Evolutionary conservation across 208 protist genomes (phyloP), one percentile per base, ranked within the genome.

Genomic region (Leishmania major): DNA sequence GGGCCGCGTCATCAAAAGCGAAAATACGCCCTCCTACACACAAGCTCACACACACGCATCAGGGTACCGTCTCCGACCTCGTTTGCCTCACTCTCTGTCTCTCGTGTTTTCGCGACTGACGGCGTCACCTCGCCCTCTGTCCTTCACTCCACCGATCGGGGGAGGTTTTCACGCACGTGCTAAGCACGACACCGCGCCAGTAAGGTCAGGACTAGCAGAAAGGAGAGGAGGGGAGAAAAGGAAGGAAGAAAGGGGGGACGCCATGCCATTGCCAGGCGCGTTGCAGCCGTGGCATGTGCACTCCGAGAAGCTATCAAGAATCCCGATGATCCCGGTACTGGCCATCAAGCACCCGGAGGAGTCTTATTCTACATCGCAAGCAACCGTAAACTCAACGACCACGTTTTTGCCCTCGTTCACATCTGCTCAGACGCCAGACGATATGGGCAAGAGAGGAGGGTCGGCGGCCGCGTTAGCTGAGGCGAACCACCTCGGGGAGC

Each of bases 261-360:
- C 31, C 75, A 78, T 69, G 75, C 35, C 37, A 67, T 62, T 40
- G 15, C 40, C 75, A 10, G 57, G 69, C 13, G 35, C 55, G 22
- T 25, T 67, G 55, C 49, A 47, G 5, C 37, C 17, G 55, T 78
- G 51, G 45, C 45, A 70, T 19, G 28, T 13, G 17, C 10, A 22
- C 3, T 43, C 17, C 3, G 60, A 22, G n/a, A 80, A 80, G 45
- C 64, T 80, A 31, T 53, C 77, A 37, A n/a, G 49, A 45, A 80
- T 80, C 31, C 64, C 77, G 40, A 35, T 45, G 64, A 72, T 80
- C 64, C 77, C 77, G n/a, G 28, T 80, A 31, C 77, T 80, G 43
- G 59, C 77, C 49, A 80, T 80, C 77, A 71, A 80, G 77, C 47
- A 80, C 59, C 47, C 59, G 3, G 47, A 57, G 43, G 49, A 40